These are phyloP conservation scores for Keqinozyma sinolaborantium DNA, from an alignment of 1,139 yeast genomes.

Conservation along the genomic window DNA sequence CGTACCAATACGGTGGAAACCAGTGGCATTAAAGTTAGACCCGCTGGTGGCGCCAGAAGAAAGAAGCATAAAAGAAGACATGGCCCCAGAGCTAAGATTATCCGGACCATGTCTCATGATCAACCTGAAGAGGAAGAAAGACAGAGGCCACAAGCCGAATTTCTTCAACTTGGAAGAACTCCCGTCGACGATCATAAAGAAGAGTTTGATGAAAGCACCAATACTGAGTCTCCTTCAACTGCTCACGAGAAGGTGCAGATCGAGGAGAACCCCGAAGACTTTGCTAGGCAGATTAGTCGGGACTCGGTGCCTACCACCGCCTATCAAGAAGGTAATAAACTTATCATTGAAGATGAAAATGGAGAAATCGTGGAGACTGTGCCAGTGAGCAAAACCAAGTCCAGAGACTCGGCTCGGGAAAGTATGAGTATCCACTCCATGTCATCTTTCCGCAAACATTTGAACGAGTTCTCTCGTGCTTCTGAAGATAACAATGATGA, in stretches of 20 bases:
- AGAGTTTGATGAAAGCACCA: slow-evolving; percentile 8
- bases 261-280: slow-evolving; percentile 2
- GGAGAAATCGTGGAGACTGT: slow-evolving; percentile 69
- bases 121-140: slow-evolving; percentile 19
- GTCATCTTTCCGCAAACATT: slow-evolving; percentile 34
- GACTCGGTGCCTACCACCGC: slow-evolving; percentile 36
- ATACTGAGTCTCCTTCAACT: slow-evolving; percentile 7
- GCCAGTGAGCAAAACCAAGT: slow-evolving; percentile 11
- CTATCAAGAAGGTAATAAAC: slow-evolving; percentile 65
- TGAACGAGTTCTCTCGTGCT: slow-evolving; percentile 29
- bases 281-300: slow-evolving; percentile 7
- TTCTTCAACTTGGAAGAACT: slow-evolving; percentile 39
- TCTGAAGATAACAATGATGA: slow-evolving; percentile 7
- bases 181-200: slow-evolving; percentile 11
- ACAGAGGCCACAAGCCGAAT: slow-evolving; percentile 39
- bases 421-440: slow-evolving; percentile 36
- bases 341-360: slow-evolving; percentile 70
- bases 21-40: slow-evolving; percentile 66
- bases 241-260: slow-evolving; percentile 2
- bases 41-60: slow-evolving; percentile 75
- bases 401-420: slow-evolving; percentile 1
- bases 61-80: slow-evolving; percentile 36
- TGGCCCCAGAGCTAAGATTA: slow-evolving; percentile 27
- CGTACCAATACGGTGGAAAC: slow-evolving; percentile 50
- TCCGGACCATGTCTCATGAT: slow-evolving; percentile 22